Evolutionary conservation across 208 protist species (phyloP), one percentile per base, ranked within the genome.

Genomic region (Phytomonas serpens): DNA sequence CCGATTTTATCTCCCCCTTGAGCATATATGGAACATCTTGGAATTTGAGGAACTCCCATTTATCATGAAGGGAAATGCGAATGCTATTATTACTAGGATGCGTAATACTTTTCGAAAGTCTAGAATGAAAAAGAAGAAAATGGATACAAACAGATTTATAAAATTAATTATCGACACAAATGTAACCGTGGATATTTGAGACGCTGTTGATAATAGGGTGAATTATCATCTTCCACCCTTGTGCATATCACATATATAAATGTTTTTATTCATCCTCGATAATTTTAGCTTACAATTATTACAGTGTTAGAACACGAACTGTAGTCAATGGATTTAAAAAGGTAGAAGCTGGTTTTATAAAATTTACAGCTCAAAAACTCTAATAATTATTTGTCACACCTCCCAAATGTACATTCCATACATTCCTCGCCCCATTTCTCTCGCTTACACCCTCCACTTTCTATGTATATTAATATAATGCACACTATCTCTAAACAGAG

Each of bases 1-100:
- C 84, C 81, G 30, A 93, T 84, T 36, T 76, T 76, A 13, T 85
- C 80, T 61, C 74, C 86, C 10, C 78, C 82, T 23, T 81, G 70
- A 64, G 87, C 80, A 66, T 80, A 77, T 32, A 89, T 72, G 30
- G 80, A 89, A 38, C 76, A 76, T 31, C 74, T 19, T 57, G 19
- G 19, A 57, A 27, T 57, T 57, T 57, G 47, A 19, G 19, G 47
- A 57, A 57, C 47, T 57, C 10, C 47, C 47, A 57, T 57, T 27
- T 23, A 5, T 57, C 47, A 57, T 57, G 47, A 57, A 57, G 23
- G 16, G 47, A 57, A 57, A 57, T 27, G 29, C 47, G 23, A 27
- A 11, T 57, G 47, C 23, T 57, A 29, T 57, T 57, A 1, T 16
- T 57, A 27, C 47, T 57, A 57, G 19, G 34, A 33, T 40, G 19